Conservation (phyloP, 805 yeast genomes). For the Lachancea fermentati region DNA sequence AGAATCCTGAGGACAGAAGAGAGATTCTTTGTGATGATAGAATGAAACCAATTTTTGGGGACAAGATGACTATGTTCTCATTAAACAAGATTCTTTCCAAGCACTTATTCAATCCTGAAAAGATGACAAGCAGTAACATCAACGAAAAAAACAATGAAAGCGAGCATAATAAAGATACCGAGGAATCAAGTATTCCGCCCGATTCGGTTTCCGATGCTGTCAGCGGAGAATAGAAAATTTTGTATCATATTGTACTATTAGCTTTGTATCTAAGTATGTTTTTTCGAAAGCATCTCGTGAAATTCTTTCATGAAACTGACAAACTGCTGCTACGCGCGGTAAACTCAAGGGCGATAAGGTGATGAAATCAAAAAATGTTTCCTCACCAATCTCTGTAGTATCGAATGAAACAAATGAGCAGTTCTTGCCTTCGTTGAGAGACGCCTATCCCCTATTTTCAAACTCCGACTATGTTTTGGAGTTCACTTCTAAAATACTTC, state of each 20-base stretch:
- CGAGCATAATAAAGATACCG: too few species aligned
- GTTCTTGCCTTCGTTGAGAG: constrained; percentile 1
- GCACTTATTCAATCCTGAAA: constrained; percentile 41
- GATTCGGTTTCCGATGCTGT: too few species aligned
- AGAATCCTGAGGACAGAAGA: constrained; percentile 61
- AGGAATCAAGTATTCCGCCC: background rate
- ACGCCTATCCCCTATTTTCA: background rate
- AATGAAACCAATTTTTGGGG: constrained; percentile 55
- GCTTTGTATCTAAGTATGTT: too few species aligned
- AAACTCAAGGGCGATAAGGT: too few species aligned
- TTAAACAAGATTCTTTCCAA: constrained; percentile 49
- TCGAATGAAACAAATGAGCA: background rate
- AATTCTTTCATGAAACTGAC: background rate
- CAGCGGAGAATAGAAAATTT: too few species aligned
- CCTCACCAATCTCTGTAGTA: background rate
- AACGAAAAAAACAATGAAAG: background rate
- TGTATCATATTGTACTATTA: too few species aligned
- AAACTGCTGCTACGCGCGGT: too few species aligned
- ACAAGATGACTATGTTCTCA: constrained; percentile 50
- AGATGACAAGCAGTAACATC: constrained; percentile 6
- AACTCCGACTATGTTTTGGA: constrained; percentile 38
- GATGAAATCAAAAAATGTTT: background rate
- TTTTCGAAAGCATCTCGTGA: background rate
- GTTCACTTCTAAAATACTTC: constrained; percentile 46
- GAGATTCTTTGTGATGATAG: constrained; percentile 59